Percentiles rank a stretch among this genome's conserved stretches.
Conservation (phyloP, 306 rosid species). For the Quercus agrifolia region DNA sequence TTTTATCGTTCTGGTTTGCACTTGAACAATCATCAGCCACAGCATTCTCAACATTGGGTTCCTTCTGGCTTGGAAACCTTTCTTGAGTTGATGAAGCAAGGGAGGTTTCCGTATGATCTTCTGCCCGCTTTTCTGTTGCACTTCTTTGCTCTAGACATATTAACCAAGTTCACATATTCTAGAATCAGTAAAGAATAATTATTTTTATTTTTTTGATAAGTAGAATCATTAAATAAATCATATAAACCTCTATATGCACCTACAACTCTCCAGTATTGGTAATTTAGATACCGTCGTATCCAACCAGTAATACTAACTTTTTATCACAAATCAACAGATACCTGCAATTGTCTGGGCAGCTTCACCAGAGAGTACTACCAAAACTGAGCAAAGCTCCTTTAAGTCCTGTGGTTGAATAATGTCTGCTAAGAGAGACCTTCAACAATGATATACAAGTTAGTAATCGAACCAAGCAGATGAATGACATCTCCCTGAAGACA, state of each 20-base stretch:
- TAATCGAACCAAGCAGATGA: slow-evolving; percentile 13
- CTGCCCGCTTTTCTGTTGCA: slow-evolving; percentile 49
- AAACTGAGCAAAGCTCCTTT: slow-evolving; percentile 92
- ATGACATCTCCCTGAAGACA: slow-evolving; percentile 12
- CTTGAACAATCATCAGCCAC: slow-evolving; percentile 68
- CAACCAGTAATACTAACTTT: neutral
- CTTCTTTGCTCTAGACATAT: slow-evolving; percentile 59
- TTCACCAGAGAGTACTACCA: slow-evolving; percentile 83
- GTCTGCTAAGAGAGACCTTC: slow-evolving; percentile 95
- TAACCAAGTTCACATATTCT: slow-evolving; percentile 3
- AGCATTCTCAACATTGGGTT: slow-evolving; percentile 56
- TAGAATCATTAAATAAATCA: neutral
- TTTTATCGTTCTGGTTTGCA: slow-evolving; percentile 68
- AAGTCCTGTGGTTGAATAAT: slow-evolving; percentile 91
- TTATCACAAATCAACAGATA: slow-evolving; percentile 25
- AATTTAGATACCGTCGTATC: neutral
- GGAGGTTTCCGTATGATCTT: slow-evolving; percentile 62
- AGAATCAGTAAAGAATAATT: neutral
- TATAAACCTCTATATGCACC: neutral
- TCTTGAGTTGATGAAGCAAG: slow-evolving; percentile 71
- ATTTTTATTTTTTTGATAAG: too few relatives aligned
- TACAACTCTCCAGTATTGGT: neutral
- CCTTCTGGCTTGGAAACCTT: slow-evolving; percentile 55
- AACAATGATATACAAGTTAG: slow-evolving; percentile 45
- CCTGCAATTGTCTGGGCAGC: slow-evolving; percentile 82